Evolutionary conservation across 176 grass and related monocot genomes (phyloP), one percentile per base, ranked within the genome.

Genomic region (Ananas comosus): DNA sequence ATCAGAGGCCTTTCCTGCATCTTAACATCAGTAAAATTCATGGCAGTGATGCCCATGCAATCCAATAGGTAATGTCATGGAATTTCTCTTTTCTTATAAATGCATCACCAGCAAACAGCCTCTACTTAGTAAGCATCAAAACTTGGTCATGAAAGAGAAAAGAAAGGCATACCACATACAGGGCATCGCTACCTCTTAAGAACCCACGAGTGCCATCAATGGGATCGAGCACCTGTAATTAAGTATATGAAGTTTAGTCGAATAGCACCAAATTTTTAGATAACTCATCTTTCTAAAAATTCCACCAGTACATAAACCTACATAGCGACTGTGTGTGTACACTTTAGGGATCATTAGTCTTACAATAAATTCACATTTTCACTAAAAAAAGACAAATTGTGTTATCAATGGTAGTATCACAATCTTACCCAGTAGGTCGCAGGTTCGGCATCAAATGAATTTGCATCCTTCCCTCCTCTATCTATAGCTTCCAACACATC

Each of bases 161-260:
- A 79, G 18, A 53, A 23, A 58, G 52, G 9, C 65, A 73, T 97
- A 97, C 89, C 89, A 97, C 89, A 88, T 97, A 97, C 6, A 92
- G 71, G 76, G 93, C 84, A 75, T 87, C 83, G 72, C 75, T 86
- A 28, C 82, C 86, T 80, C 85, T 97, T 71, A 92, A 83, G 71
- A 90, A 97, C 29, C 93, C 93, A 57, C 76, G 85, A 33, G 89
- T 97, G 57, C 89, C 93, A 83, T 97, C 93, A 79, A 97, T 92
- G n/a, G 93, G 93, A 82, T 97, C 93, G 58, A 97, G 89, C 70
- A 97, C 84, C 93, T 97, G 80, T 64, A 86, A 70, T 18, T 63
- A 71, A 29, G 11, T 48, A 76, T 49, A 50, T 2, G 22, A 52
- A 51, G 8, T 70, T 13, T 11, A 13, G 11, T 25, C 49, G 27